These are phyloP conservation scores for Agrocybe chaxingu DNA, from an alignment of 768 basidiomycete species.

Conservation along the genomic window DNA sequence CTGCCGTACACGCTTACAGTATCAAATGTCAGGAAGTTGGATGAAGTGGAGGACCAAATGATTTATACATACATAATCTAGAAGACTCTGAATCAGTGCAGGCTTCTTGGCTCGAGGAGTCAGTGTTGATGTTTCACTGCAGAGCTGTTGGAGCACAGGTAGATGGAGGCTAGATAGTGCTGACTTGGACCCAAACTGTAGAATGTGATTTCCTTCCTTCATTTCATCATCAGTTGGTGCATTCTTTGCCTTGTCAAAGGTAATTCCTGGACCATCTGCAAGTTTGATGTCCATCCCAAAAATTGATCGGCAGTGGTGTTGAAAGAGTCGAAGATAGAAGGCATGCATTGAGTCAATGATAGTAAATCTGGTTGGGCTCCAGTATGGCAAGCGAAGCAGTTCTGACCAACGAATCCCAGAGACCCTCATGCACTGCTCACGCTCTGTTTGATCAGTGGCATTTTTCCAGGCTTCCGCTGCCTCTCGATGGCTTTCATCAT, in stretches of 20 bases:
- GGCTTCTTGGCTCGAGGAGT: too few relatives aligned
- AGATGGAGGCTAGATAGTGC: background rate
- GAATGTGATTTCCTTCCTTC: background rate
- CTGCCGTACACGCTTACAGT: too few relatives aligned
- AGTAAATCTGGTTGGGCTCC: slow-evolving; percentile 22
- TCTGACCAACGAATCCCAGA: slow-evolving; percentile 25
- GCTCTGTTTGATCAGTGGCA: slow-evolving; percentile 8
- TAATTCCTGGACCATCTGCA: slow-evolving; percentile 3
- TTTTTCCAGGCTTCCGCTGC: slow-evolving; percentile 18
- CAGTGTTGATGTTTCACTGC: too few relatives aligned
- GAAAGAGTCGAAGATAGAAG: slow-evolving; percentile 20
- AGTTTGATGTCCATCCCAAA: slow-evolving; percentile 10
- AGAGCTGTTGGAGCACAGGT: too few relatives aligned
- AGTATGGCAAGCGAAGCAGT: slow-evolving; percentile 28
- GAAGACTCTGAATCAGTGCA: too few relatives aligned
- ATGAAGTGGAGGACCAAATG: too few relatives aligned
- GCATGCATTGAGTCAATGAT: slow-evolving; percentile 33
- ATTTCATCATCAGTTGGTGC: slow-evolving; percentile 4
- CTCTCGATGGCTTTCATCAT: slow-evolving; percentile 3
- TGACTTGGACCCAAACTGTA: background rate
- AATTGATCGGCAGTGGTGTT: slow-evolving; percentile 20
- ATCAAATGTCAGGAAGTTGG: too few relatives aligned
- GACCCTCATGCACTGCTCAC: slow-evolving; percentile 5
- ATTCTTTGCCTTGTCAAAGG: background rate
- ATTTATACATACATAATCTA: too few relatives aligned